Evolutionary conservation across 345 rosid species (phyloP), one percentile per base, ranked within the genome.

Genomic region (Heritiera littoralis): DNA sequence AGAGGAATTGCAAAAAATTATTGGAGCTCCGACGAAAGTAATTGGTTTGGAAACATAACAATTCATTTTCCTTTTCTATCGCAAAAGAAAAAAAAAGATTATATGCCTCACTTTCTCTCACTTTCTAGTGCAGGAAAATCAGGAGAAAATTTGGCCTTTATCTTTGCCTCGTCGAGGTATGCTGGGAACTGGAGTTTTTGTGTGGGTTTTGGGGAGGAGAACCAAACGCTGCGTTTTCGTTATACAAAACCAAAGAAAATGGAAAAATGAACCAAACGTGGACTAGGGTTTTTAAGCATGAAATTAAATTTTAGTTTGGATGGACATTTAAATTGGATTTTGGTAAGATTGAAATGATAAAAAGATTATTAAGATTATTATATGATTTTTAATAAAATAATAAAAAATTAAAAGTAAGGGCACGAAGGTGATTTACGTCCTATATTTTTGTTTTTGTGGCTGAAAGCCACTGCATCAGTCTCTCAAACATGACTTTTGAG

Each of bases 21-120:
- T 78, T 2, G 85, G 80, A 78, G 84, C 60, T 15, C 75, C 83
- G 69, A 86, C 77, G 56, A 82, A 80, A 81, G 80, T 66, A 49
- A 88, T 64, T 58, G 91, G 85, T 48, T 83, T 85, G 9, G 86
- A 85, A 54, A 79, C 9, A 80, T 84, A 81, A 63, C 85, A 84
- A 76, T 88, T 76, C 97, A 92, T 92, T 73, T 11, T 74, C 52
- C 60, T 75, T 17, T 72, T 48, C 56, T 67, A 79, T 43, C 84
- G 83, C 77, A 75, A 67, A 59, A 3, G 35, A 38, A 64, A 2
- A 4, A 43, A 49, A 4, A 46, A 43, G 71, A 66, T 59, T 75
- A 35, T 60, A 15, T 59, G 51, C 32, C 12, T 49, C 14, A 43
- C 66, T 74, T 78, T 77, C 78, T 63, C 12, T 49, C 14, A 52